Evolutionary conservation across 176 grass and related monocot species (phyloP).

Genomic region (Chrysopogon serrulatus): DNA sequence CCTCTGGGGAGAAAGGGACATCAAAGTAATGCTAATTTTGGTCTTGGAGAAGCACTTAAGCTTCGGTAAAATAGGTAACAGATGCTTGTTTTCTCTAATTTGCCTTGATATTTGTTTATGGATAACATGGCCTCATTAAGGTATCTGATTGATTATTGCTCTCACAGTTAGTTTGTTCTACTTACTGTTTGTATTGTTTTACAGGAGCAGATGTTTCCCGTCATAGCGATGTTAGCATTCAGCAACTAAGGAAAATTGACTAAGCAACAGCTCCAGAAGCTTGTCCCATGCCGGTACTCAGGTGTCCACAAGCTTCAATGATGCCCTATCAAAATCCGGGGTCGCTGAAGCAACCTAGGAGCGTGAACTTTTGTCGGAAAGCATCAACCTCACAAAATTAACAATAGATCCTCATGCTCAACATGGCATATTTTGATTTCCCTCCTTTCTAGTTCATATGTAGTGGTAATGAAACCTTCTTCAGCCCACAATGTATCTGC

Average conservation of each 20-base stretch:
- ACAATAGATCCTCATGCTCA: background rate
- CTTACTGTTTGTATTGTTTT: slow-evolving; percentile 6
- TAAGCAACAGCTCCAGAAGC: slow-evolving; percentile 9
- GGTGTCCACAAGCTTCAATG: slow-evolving; percentile 5
- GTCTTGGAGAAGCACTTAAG: slow-evolving; percentile 67
- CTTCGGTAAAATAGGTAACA: slow-evolving; percentile 53
- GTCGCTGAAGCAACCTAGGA: slow-evolving; percentile 6
- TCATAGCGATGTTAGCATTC: slow-evolving; percentile 3
- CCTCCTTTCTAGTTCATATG: slow-evolving; percentile 11
- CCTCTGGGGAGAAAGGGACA: slow-evolving; percentile 45
- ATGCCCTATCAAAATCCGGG: background rate
- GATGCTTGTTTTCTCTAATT: background rate
- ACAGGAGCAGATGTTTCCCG: background rate
- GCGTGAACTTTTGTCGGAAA: background rate
- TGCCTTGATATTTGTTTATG: background rate
- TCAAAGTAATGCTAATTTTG: slow-evolving; percentile 55
- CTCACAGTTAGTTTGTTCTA: background rate
- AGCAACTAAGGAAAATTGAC: slow-evolving; percentile 10
- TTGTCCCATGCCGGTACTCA: background rate
- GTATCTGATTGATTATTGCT: background rate
- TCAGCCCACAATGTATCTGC: slow-evolving; percentile 9
- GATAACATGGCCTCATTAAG: background rate
- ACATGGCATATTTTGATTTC: slow-evolving; percentile 16
- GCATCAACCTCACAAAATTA: background rate
- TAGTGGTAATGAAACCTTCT: background rate